phyloP scores from a whole-genome alignment of 768 basidiomycete species.

The Dentipellis fragilis region DNA sequence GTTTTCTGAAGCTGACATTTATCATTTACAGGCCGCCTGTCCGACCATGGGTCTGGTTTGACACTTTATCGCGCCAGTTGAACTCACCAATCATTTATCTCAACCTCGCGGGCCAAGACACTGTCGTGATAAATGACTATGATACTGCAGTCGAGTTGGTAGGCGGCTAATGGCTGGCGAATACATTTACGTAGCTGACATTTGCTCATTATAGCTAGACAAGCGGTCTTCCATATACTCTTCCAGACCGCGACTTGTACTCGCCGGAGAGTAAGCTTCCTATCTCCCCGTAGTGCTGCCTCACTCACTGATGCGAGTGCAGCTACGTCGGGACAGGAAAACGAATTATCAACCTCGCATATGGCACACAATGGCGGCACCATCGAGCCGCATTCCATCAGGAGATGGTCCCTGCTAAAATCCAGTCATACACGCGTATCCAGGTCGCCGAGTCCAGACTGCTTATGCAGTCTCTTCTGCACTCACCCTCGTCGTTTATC shows the following conservation, averaged over 20 bases:
- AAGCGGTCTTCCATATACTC: background rate
- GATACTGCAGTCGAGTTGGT: background rate
- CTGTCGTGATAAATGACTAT: background rate
- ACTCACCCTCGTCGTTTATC: background rate
- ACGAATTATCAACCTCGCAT: background rate
- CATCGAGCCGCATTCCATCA: background rate
- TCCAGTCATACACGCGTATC: background rate
- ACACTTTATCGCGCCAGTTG: background rate
- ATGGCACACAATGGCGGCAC: background rate
- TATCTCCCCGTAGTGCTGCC: background rate
- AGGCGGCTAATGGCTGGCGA: background rate
- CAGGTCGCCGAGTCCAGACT: background rate
- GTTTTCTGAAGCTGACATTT: background rate
- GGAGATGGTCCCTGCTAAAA: background rate
- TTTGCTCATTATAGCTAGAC: background rate
- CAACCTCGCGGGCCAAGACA: background rate
- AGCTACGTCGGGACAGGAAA: background rate
- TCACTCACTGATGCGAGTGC: background rate
- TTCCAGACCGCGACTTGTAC: background rate
- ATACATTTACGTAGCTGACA: background rate
- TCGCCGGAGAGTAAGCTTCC: background rate
- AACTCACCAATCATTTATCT: background rate
- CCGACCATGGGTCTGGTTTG: background rate
- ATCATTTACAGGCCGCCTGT: background rate
- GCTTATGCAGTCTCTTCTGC: background rate